Conservation (phyloP, 2,329 filamentous ascomycete genomes). For the Uncinocarpus reesii region DNA sequence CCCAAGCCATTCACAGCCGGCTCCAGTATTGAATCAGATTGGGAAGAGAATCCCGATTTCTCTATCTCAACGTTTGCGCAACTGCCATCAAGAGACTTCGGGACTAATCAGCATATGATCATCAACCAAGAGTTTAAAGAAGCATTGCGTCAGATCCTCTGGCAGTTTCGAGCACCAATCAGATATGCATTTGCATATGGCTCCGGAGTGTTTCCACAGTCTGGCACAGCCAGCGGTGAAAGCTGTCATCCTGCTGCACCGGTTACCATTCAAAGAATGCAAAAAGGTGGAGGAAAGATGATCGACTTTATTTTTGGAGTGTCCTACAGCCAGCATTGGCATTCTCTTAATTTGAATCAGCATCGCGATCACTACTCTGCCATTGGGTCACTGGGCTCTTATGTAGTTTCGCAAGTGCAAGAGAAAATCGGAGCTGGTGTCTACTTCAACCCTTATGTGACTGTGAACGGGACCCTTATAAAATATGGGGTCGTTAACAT, state of each 20-base stretch:
- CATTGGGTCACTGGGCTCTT: conserved; percentile 73
- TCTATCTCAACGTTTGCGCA: conserved; percentile 64
- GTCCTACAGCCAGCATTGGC: conserved; percentile 90
- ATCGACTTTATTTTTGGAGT: conserved; percentile 98
- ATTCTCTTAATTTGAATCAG: conserved; percentile 66
- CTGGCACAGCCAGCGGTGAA: conserved; percentile 36
- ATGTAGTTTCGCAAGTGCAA: conserved; percentile 72
- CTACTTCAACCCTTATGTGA: conserved; percentile 95
- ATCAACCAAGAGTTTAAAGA: conserved; percentile 96
- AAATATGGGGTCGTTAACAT: conserved; percentile 97
- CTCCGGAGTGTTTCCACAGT: conserved; percentile 87
- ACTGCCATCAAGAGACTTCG: conserved; percentile 69
- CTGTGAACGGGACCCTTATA: conserved; percentile 87
- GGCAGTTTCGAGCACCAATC: conserved; percentile 86
- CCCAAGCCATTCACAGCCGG: background rate
- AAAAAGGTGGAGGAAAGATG: conserved; percentile 85
- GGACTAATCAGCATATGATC: conserved; percentile 90
- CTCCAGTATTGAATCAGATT: conserved; percentile 40
- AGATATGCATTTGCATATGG: conserved; percentile 96
- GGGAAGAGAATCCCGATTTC: conserved; percentile 66
- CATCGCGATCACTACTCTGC: conserved; percentile 88
- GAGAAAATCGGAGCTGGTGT: conserved; percentile 84
- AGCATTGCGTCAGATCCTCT: conserved; percentile 72
- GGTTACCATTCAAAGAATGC: conserved; percentile 68
- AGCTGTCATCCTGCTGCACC: conserved; percentile 72